These are phyloP conservation scores for Trichothecium roseum DNA, from an alignment of 2,329 filamentous ascomycete genomes.

Conservation along the genomic window DNA sequence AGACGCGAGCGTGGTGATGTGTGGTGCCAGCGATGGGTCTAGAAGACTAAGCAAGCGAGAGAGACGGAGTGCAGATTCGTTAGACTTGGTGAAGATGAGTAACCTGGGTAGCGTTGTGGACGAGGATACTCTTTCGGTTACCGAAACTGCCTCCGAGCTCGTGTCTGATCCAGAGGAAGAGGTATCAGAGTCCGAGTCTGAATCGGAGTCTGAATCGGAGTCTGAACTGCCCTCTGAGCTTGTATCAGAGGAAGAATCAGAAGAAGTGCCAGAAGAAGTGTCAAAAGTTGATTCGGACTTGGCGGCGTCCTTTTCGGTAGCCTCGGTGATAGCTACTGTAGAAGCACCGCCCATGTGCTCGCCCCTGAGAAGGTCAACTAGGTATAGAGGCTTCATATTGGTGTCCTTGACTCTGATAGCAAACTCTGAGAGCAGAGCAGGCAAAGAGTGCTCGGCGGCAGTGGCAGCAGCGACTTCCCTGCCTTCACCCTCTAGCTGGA, in stretches of 20 bases:
- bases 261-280: slow-evolving; percentile 18
- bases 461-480: slow-evolving; percentile 10
- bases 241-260: slow-evolving; percentile 23
- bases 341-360: slow-evolving; percentile 28
- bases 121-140: slow-evolving; percentile 10
- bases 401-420: slow-evolving; percentile 59
- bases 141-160: slow-evolving; percentile 16
- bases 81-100: slow-evolving; percentile 84
- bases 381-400: slow-evolving; percentile 69
- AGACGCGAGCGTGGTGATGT: slow-evolving; percentile 64
- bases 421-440: slow-evolving; percentile 50
- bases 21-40: slow-evolving; percentile 42
- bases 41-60: slow-evolving; percentile 66
- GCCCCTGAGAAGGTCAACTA: slow-evolving; percentile 64
- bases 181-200: slow-evolving; percentile 8
- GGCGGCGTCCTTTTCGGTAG: slow-evolving; percentile 10
- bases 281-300: slow-evolving; percentile 19
- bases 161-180: slow-evolving; percentile 23
- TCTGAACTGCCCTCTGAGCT: slow-evolving; percentile 19
- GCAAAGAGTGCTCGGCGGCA: slow-evolving; percentile 43
- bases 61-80: slow-evolving; percentile 80
- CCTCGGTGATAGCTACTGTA: slow-evolving; percentile 9
- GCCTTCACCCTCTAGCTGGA: slow-evolving; percentile 56
- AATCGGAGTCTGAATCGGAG: slow-evolving; percentile 14
- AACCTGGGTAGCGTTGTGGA: slow-evolving; percentile 32